These are phyloP conservation scores for Mycena sanguinolenta DNA, from an alignment of 768 basidiomycete species.

Conservation along the genomic window DNA sequence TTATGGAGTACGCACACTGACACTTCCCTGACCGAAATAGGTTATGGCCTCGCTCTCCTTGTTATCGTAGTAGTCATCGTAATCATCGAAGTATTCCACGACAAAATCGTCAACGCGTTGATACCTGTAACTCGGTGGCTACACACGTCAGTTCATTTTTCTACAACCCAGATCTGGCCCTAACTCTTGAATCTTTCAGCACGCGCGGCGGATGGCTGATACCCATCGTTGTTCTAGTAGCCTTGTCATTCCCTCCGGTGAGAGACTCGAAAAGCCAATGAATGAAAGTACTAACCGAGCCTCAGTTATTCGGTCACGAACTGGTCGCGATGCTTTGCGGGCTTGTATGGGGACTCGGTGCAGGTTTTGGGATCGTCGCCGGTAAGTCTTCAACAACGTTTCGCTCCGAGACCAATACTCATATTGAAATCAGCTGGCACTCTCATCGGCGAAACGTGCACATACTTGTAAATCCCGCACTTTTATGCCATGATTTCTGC, in stretches of 20 bases:
- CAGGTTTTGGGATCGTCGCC: constrained; percentile 59
- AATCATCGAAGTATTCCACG: constrained; percentile 51
- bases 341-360: constrained; percentile 58
- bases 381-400: not conserved
- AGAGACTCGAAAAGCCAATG: not conserved
- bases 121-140: constrained; percentile 56
- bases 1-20: too few species aligned
- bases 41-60: constrained; percentile 27
- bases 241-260: constrained; percentile 57
- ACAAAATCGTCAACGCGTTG: constrained; percentile 56
- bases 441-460: constrained; percentile 54
- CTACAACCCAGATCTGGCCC: too few species aligned
- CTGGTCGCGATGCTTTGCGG: constrained; percentile 58
- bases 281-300: too few species aligned
- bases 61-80: constrained; percentile 44
- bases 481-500: too few species aligned
- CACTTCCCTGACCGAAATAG: not conserved
- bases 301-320: constrained; percentile 59
- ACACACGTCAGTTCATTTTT: constrained; percentile 28
- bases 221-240: constrained; percentile 58
- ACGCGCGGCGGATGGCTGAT: constrained; percentile 53
- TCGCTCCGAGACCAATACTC: too few species aligned
- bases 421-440: not conserved
- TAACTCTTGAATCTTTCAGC: constrained; percentile 3
- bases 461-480: constrained; percentile 42